Evolutionary conservation across 768 basidiomycete genomes (phyloP), one percentile per base, ranked within the genome.

Genomic region (Strobilomyces confusus): DNA sequence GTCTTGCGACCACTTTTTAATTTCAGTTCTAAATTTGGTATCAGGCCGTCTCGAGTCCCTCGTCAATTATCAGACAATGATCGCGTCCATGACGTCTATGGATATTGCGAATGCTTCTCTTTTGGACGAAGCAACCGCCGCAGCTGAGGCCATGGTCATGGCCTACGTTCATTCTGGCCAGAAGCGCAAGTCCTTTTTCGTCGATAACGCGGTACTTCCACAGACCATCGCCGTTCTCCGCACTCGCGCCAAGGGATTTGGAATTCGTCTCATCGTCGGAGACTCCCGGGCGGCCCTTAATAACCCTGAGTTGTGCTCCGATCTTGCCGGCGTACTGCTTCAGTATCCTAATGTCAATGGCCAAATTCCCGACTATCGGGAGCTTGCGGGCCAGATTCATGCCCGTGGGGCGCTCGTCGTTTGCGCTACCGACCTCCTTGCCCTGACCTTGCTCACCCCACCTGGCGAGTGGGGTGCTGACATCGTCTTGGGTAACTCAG

Each of bases 391-490:
- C 33, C 75, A 79, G 20, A 81, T 87, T 15, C 95, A 98, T 68
- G 75, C 77, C 15, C 65, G 77, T 6, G 89, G 89, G 26, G 93
- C 81, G n/a, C 79, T 97, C 52, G 83, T 97, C 48, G 80, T 89
- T 7, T 90, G 87, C 60, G 92, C 92, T 15, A 92, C 92, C 12
- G 95, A 99, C 72, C 80, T 99, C 48, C 79, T 99, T 37, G 92
- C 95, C 2, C 76, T 98, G 68, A 92, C 94, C 2, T 79, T 93
- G 77, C 77, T 99, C 54, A 92, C 90, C 62, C 92, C 95, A 26
- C 95, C 95, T 14, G 95, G 97, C 52, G 97, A 98, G 77, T 98
- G 95, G 93, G 95, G 95, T 47, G 95, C 94, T 29, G 95, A 99
- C 69, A 83, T 98, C 58, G 95, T 92, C 9, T 76, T 95, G 42